phyloP scores from a whole-genome alignment of 768 basidiomycete species.

The Macrolepiota albuminosa region DNA sequence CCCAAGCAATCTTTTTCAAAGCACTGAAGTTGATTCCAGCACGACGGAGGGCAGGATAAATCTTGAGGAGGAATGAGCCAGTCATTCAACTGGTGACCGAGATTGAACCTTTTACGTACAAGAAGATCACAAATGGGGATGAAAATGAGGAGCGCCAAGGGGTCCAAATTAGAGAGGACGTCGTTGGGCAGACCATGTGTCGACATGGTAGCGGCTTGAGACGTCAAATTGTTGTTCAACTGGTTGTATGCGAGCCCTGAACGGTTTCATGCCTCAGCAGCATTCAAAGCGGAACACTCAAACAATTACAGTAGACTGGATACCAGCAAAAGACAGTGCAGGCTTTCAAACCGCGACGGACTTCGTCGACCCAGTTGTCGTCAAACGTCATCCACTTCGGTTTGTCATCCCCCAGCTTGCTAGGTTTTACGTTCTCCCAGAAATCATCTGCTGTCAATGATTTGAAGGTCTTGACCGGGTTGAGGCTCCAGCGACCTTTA shows the following conservation, averaged over 20 bases:
- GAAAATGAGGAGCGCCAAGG: conserved; percentile 68
- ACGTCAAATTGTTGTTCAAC: conserved; percentile 71
- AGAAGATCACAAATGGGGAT: conserved; percentile 64
- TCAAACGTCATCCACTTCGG: conserved; percentile 76
- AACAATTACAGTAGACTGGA: conserved; percentile 50
- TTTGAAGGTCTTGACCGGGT: conserved; percentile 44
- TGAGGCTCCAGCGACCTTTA: conserved; percentile 46
- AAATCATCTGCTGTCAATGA: conserved; percentile 54
- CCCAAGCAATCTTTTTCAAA: conserved; percentile 53
- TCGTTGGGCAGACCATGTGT: conserved; percentile 73
- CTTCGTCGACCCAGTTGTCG: conserved; percentile 76
- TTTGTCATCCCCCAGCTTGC: conserved; percentile 37
- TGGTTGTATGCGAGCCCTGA: conserved; percentile 77
- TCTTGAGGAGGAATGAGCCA: conserved; percentile 22
- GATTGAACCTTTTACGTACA: conserved; percentile 22
- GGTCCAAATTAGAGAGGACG: conserved; percentile 73
- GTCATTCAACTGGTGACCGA: no score
- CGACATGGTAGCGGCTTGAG: conserved; percentile 74
- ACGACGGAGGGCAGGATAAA: conserved; percentile 54
- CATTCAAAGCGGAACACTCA: neutral
- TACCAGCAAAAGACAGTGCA: conserved; percentile 58
- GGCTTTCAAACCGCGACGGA: conserved; percentile 66
- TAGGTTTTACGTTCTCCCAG: conserved; percentile 72
- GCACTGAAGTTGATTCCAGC: conserved; percentile 51
- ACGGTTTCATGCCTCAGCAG: neutral